A percentile compares a stretch with the other conserved stretches of the same genome.
phyloP scores from a whole-genome alignment of 805 yeast species.

The Helenozyma rhizophorensis region DNA sequence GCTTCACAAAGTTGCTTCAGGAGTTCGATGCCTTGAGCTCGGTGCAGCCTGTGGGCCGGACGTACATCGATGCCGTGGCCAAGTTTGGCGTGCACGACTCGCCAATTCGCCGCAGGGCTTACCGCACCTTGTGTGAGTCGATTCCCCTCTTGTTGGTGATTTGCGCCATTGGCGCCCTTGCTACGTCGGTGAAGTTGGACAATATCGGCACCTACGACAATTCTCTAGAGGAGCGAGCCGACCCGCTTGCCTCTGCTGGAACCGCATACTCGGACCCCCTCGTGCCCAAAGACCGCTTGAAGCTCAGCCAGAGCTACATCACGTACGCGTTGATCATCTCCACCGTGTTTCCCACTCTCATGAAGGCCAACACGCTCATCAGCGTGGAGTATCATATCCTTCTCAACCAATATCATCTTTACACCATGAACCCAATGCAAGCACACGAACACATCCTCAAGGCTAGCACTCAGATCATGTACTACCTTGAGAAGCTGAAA shows the following conservation, averaged over 20 bases:
- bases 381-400: slow-evolving; percentile 19
- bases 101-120: slow-evolving; percentile 17
- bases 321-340: slow-evolving; percentile 20
- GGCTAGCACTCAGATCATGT: slow-evolving; percentile 30
- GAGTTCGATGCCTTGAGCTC: slow-evolving; percentile 3
- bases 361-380: slow-evolving; percentile 13
- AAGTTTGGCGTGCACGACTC: slow-evolving; percentile 13
- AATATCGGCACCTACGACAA: slow-evolving; percentile 25
- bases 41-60: slow-evolving; percentile 2
- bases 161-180: slow-evolving; percentile 31
- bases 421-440: slow-evolving; percentile 21
- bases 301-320: slow-evolving; percentile 19
- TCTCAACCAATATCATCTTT: slow-evolving; percentile 25
- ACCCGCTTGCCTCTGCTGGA: neutral
- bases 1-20: slow-evolving; percentile 17
- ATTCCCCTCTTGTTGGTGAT: slow-evolving; percentile 24
- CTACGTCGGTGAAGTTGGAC: slow-evolving; percentile 29
- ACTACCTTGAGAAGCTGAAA: slow-evolving; percentile 17
- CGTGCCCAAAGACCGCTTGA: slow-evolving; percentile 17
- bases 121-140: slow-evolving; percentile 16
- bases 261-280: too few relatives aligned
- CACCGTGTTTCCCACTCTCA: slow-evolving; percentile 18
- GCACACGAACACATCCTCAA: slow-evolving; percentile 22
- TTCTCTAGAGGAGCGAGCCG: slow-evolving; percentile 25
- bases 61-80: slow-evolving; percentile 3